Evolutionary conservation across 2,329 filamentous ascomycete species (phyloP), one percentile per base, ranked within the genome.

Genomic region (Gnomoniopsis sp.): DNA sequence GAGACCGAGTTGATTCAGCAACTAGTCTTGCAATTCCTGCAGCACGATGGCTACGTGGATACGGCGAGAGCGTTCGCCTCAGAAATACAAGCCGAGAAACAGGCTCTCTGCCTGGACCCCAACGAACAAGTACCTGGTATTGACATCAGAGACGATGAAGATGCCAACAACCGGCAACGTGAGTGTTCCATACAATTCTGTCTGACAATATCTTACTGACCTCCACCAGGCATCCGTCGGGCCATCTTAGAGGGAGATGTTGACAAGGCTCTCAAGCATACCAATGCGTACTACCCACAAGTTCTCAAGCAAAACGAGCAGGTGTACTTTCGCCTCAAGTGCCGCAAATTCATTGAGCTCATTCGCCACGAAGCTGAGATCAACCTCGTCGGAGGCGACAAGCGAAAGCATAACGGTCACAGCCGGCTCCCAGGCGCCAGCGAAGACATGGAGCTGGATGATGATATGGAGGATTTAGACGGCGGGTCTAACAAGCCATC

Each of bases 301-400:
- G 91, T 98, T 1, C 81, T 99, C 19, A 80, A 85, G 49, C 84
- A 90, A 22, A 91, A 96, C 68, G 86, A 90, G 56, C 86, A 91
- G 55, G 91, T 97, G 17, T 87, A 93, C 70, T 98, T 99, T 74
- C 89, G 88, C 59, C 78, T 99, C 51, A 86, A 88, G 65, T 97
- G 93, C 70, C 87, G 92, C 61, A 96, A 95, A 70, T 97, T 98
- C 71, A 88, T 98, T 61, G 95, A 99, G 72, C 93, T 99, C 88
- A 91, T 96, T 67, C 84, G 89, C 44, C 84, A 82, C 59, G 87
- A 87, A 38, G 86, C 88, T 2, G 88, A 93, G 65, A 73, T 89
- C 19, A 81, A 80, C 67, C 75, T 79, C 38, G 73, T 75, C 8
- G 72, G 76, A 38, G 77, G 79, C 10, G 65, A 71, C 4, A 81